Evolutionary conservation across 345 rosid species (phyloP), one percentile per base, ranked within the genome.

Genomic region (Hypericum androsaemum): DNA sequence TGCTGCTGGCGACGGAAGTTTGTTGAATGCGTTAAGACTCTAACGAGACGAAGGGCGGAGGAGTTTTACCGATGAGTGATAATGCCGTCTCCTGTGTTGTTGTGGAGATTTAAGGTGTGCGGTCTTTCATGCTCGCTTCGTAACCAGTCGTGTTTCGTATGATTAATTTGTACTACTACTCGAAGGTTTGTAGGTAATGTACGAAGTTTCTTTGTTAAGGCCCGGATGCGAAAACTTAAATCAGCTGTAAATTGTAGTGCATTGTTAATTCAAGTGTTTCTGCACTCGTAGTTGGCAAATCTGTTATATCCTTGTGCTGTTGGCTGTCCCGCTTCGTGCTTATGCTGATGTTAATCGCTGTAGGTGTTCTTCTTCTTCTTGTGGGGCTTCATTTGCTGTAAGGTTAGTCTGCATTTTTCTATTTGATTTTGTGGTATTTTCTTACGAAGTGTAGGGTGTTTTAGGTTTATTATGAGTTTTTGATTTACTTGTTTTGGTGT

Each of bases 381-480:
- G 47, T 80, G 69, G 98, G 95, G 78, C 75, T 80, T 80, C 71
- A 58, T 76, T 67, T 85, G 98, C 66, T 79, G 90, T 70, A 88
- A 92, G 98, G 98, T 92, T 47, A 53, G 86, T 58, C 16, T 64
- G 47, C n/a, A n/a, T n/a, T 54, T 10, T 40, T 15, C 39, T 10
- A 5, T 14, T 43, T 43, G 22, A 52, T 53, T 47, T 41, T 58
- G 38, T 55, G 28, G 40, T 15, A 12, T 43, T 46, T 39, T 45
- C 42, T 47, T 17, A 6, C 35, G n/a, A 41, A 41, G 49, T 7
- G 0, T 32, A 67, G 13, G 14, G 15, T 32, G 50, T 37, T 43
- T 38, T 10, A 12, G 32, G 15, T 8, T n/a, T n/a, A n/a, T 44
- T 57, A 28, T 39, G 44, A 47, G 38, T 17, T 13, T n/a, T n/a